Percentiles rank a stretch among this genome's conserved stretches.
Evolutionary conservation across 2,329 filamentous ascomycete genomes (phyloP).

Genomic region (Lachnellula arida): DNA sequence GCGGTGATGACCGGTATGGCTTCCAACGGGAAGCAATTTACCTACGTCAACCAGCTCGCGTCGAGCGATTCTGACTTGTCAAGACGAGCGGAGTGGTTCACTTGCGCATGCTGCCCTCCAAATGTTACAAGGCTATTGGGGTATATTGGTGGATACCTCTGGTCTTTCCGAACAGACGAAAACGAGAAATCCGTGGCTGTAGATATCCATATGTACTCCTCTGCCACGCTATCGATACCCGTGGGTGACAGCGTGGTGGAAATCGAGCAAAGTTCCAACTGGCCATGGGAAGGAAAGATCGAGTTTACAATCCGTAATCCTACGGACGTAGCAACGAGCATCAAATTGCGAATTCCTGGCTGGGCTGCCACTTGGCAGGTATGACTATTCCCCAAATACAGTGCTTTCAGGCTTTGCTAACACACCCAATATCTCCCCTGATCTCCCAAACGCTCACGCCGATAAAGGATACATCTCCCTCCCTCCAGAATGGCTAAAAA

Average conservation of each 20-base stretch:
- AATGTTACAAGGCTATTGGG: slow-evolving; percentile 54
- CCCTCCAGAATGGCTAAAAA: slow-evolving; percentile 35
- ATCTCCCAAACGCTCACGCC: slow-evolving; percentile 23
- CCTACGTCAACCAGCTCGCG: slow-evolving; percentile 57
- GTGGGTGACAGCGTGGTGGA: slow-evolving; percentile 33
- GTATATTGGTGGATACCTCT: slow-evolving; percentile 52
- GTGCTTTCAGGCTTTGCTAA: slow-evolving; percentile 23
- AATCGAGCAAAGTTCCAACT: slow-evolving; percentile 48
- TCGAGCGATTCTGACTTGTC: slow-evolving; percentile 47
- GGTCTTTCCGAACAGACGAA: slow-evolving; percentile 36
- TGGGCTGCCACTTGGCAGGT: slow-evolving; percentile 42
- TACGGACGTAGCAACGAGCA: slow-evolving; percentile 32
- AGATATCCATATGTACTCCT: slow-evolving; percentile 53
- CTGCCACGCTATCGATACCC: slow-evolving; percentile 41
- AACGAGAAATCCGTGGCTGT: slow-evolving; percentile 37
- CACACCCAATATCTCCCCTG: slow-evolving; percentile 10
- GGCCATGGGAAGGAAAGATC: slow-evolving; percentile 53
- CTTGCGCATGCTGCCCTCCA: slow-evolving; percentile 55
- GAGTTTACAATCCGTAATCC: slow-evolving; percentile 39
- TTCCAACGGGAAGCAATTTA: slow-evolving; percentile 51
- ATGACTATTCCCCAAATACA: slow-evolving; percentile 4
- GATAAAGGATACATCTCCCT: slow-evolving; percentile 48
- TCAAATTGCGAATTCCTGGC: slow-evolving; percentile 49
- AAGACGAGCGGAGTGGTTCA: slow-evolving; percentile 52
- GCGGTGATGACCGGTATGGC: slow-evolving; percentile 54